A percentile compares a stretch with the other conserved stretches of the same genome.
Evolutionary conservation across 176 grass and related monocot species (phyloP).

Genomic region (Aegilops speltoides): DNA sequence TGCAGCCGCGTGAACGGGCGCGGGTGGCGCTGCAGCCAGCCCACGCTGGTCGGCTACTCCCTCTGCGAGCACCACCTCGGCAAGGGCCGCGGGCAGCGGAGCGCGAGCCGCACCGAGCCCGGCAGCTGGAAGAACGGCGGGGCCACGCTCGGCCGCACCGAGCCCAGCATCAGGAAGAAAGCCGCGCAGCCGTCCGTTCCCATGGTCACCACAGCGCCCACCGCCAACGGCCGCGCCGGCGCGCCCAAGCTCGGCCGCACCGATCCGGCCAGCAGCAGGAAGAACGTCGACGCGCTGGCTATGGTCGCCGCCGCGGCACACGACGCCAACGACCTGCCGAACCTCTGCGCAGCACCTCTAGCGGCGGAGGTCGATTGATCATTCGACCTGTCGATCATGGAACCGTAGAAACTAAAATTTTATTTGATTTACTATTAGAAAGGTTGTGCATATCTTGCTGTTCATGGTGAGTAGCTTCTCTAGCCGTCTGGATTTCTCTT

Average conservation of each 20-base stretch:
- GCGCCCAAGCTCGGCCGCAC: too few relatives aligned
- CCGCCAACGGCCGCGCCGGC: not conserved
- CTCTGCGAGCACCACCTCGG: slow-evolving; percentile 96
- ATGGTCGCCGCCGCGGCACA: not conserved
- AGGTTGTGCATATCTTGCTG: slow-evolving; percentile 20
- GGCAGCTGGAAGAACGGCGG: not conserved
- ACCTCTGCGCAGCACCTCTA: not conserved
- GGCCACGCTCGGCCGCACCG: slow-evolving; percentile 51
- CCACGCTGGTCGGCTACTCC: slow-evolving; percentile 79
- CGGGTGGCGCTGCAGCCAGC: slow-evolving; percentile 94
- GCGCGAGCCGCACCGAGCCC: slow-evolving; percentile 46
- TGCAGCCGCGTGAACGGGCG: slow-evolving; percentile 96
- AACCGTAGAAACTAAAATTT: not conserved
- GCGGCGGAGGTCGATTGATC: not conserved
- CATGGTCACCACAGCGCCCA: not conserved
- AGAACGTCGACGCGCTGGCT: not conserved
- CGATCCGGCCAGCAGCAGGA: not conserved
- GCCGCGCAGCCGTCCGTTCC: not conserved
- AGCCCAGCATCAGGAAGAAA: slow-evolving; percentile 23
- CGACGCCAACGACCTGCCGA: not conserved
- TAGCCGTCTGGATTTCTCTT: not conserved
- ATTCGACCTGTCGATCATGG: not conserved
- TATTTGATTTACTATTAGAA: not conserved
- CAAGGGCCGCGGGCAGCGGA: slow-evolving; percentile 65
- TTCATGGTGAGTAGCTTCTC: not conserved